Conservation (phyloP, 768 basidiomycete species). For the Terana coerulea region DNA sequence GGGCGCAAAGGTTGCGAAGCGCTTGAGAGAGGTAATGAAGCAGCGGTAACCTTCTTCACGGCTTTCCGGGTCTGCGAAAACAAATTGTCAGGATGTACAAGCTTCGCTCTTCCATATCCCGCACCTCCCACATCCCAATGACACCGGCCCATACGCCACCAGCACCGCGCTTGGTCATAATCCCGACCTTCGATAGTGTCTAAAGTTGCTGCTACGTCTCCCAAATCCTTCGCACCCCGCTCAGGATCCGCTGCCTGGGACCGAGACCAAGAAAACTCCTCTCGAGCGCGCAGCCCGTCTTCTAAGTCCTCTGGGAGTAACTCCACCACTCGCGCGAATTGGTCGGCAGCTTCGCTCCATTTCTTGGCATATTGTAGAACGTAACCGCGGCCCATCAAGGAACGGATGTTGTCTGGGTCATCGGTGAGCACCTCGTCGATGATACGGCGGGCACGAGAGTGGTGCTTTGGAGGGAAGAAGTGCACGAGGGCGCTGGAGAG, state of each 20-base stretch:
- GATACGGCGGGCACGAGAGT: slow-evolving; percentile 68
- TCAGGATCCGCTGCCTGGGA: slow-evolving; percentile 48
- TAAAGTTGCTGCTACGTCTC: slow-evolving; percentile 42
- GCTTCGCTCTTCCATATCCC: slow-evolving; percentile 21
- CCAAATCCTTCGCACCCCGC: slow-evolving; percentile 44
- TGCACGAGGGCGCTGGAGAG: slow-evolving; percentile 80
- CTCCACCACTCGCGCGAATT: slow-evolving; percentile 58
- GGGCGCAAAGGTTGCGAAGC: slow-evolving; percentile 73
- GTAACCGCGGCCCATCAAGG: slow-evolving; percentile 73
- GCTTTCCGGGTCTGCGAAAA: slow-evolving; percentile 35
- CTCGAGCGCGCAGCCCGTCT: slow-evolving; percentile 58
- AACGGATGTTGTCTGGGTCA: slow-evolving; percentile 58
- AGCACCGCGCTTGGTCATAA: slow-evolving; percentile 67
- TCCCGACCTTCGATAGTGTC: slow-evolving; percentile 43
- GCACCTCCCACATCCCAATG: slow-evolving; percentile 71
- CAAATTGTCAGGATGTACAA: neutral
- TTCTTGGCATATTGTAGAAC: slow-evolving; percentile 58
- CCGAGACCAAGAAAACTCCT: slow-evolving; percentile 86
- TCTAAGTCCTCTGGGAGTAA: slow-evolving; percentile 43
- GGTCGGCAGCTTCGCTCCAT: slow-evolving; percentile 62
- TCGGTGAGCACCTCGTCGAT: slow-evolving; percentile 66
- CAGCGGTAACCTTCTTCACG: slow-evolving; percentile 68
- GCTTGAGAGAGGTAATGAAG: slow-evolving; percentile 80
- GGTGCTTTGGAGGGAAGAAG: slow-evolving; percentile 87
- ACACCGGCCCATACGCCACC: slow-evolving; percentile 82